A percentile compares a stretch with the other conserved stretches of the same genome.
These are phyloP conservation scores for Elymus sibiricus DNA, from an alignment of 176 grass and related monocot species.

Conservation along the genomic window DNA sequence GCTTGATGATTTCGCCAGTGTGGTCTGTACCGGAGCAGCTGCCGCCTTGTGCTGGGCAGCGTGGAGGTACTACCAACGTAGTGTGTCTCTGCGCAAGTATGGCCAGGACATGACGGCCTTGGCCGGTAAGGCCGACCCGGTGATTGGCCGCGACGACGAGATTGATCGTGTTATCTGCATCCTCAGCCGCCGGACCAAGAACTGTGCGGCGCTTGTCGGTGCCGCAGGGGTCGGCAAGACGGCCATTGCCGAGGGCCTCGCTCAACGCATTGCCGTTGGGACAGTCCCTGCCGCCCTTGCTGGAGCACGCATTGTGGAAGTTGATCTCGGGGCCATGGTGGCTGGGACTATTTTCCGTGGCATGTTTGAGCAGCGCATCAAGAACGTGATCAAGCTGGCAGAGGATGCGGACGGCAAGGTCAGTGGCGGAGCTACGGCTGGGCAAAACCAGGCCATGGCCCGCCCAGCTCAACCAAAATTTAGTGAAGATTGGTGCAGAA, in stretches of 20 bases:
- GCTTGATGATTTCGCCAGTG: background rate
- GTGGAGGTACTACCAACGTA: background rate
- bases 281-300: background rate
- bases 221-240: conserved; percentile 9
- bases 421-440: too few relatives aligned
- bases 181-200: conserved; percentile 6
- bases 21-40: background rate
- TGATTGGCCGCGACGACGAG: conserved; percentile 10
- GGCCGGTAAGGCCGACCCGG: background rate
- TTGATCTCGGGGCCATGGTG: conserved; percentile 1
- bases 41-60: background rate
- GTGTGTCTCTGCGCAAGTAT: background rate
- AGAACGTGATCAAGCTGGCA: background rate
- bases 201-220: background rate
- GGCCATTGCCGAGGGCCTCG: background rate
- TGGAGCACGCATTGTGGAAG: background rate
- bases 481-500: too few relatives aligned
- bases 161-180: background rate
- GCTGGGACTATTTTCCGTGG: background rate
- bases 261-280: background rate
- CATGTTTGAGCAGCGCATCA: background rate
- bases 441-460: too few relatives aligned
- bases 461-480: too few relatives aligned
- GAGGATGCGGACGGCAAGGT: background rate
- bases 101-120: conserved; percentile 6